These are phyloP conservation scores for Amanita pallidorosea DNA, from an alignment of 768 basidiomycete genomes.

Conservation along the genomic window DNA sequence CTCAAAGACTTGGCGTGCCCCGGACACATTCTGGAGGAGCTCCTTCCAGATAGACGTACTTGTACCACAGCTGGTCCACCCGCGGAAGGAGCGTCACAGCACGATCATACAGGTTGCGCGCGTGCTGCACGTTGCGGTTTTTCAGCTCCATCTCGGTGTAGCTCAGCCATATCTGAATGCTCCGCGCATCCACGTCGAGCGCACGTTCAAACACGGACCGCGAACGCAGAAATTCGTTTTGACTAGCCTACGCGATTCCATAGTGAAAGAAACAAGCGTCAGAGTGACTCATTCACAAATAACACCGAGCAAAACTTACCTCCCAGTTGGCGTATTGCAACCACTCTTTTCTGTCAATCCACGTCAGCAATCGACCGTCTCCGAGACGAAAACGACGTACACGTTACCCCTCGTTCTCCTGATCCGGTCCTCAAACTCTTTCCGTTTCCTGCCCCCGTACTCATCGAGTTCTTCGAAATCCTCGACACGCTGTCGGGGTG, in stretches of 20 bases:
- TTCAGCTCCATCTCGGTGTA: slow-evolving; percentile 98
- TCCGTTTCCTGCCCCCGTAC: slow-evolving; percentile 85
- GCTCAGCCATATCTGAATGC: slow-evolving; percentile 84
- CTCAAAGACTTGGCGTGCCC: slow-evolving; percentile 96
- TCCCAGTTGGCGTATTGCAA: slow-evolving; percentile 83
- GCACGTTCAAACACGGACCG: slow-evolving; percentile 96
- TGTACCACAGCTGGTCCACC: slow-evolving; percentile 98
- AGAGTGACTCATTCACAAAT: no score
- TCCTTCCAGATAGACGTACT: slow-evolving; percentile 99
- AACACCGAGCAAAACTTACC: slow-evolving; percentile 19
- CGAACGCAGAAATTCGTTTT: slow-evolving; percentile 92
- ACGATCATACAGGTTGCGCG: slow-evolving; percentile 94
- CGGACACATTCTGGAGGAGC: slow-evolving; percentile 89
- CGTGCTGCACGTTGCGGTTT: slow-evolving; percentile 93
- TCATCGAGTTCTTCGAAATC: slow-evolving; percentile 87
- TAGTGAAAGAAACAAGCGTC: no score
- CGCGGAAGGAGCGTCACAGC: slow-evolving; percentile 94
- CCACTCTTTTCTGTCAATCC: slow-evolving; percentile 64
- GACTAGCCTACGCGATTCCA: slow-evolving; percentile 53
- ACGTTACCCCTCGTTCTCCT: slow-evolving; percentile 72
- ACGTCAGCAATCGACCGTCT: slow-evolving; percentile 1
- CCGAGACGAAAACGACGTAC: slow-evolving; percentile 27
- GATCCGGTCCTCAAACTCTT: slow-evolving; percentile 89
- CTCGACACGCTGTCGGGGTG: slow-evolving; percentile 91
- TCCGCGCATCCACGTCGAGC: slow-evolving; percentile 87